Base-by-base conservation (phyloP, 1,284 basidiomycete genomes). In the Trametes pubescens region DNA sequence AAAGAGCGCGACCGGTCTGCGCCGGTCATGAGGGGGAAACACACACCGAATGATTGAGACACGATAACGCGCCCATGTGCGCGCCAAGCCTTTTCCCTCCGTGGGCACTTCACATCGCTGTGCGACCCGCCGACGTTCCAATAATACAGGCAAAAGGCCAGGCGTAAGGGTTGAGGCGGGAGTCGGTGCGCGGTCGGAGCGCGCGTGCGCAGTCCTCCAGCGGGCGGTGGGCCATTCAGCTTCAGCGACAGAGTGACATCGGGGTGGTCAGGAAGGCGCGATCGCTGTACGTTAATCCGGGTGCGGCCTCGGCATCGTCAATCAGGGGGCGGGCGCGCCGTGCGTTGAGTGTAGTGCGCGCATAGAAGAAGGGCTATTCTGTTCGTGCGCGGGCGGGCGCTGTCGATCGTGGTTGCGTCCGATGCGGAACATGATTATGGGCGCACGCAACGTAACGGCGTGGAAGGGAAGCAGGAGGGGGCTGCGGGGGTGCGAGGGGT, bases 141-240 rank as follows among this genome's bases (percentile, higher is more conserved):
- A 32, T 32, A 32, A 32, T 32, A 32, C 29, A 4, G 9, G n/a
- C 43, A 44, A 11, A 16, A 11, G 37, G 37, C 11, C 5, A 38
- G 37, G 37, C 37, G 14, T n/a, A n/a, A n/a, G n/a, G n/a, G n/a
- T n/a, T n/a, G n/a, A n/a, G n/a, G n/a, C n/a, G n/a, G n/a, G n/a
- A n/a, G n/a, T n/a, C n/a, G n/a, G 44, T 22, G 44, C 21, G n/a
- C 51, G 51, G 38, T 35, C 57, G 57, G 57, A 59, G 57, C 48
- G 51, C 54, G 26, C 54, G 13, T 56, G 22, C 44, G 44, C 21
- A 24, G 44, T 3, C 16, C 13, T 18, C 4, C 37, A 2, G 3
- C 43, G n/a, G 21, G 16, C 18, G 9, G 43, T 8, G 21, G 6
- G 32, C 9, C 11, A 18, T 32, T n/a, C 18, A 26, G n/a, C 13